A percentile compares a stretch with the other conserved stretches of the same genome.
Evolutionary conservation across 306 rosid species (phyloP).

Genomic region (Comarum palustre): DNA sequence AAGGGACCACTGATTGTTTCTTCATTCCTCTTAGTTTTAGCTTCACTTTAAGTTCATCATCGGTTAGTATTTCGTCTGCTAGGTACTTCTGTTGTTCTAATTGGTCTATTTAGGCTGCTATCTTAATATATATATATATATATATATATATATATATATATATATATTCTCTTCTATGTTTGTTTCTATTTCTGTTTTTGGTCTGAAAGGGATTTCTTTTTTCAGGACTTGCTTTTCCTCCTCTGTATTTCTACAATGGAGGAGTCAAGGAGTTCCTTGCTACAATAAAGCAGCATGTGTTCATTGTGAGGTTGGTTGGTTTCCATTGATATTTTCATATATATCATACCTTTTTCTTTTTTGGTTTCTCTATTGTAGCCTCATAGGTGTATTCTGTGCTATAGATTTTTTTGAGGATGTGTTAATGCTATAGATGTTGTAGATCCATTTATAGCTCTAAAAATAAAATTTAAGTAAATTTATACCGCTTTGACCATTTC

Average conservation of each 20-base stretch:
- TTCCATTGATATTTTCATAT: neutral
- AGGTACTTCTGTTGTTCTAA: neutral
- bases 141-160: neutral
- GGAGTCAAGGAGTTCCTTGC: conserved; percentile 98
- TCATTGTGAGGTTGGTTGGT: conserved; percentile 76
- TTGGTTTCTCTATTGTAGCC: neutral
- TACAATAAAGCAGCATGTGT: conserved; percentile 83
- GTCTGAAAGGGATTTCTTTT: conserved; percentile 16
- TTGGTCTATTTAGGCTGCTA: conserved; percentile 1
- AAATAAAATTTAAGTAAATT: neutral
- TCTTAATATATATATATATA: neutral
- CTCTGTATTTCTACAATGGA: conserved; percentile 92
- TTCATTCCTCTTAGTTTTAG: neutral
- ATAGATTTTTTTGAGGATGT: neutral
- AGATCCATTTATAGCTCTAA: neutral
- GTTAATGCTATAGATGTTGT: neutral
- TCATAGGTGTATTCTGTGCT: neutral
- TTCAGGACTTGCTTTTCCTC: conserved; percentile 94
- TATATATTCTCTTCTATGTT: neutral
- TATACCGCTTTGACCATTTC: too few species aligned
- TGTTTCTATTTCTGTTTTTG: conserved; percentile 22
- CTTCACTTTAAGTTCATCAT: neutral
- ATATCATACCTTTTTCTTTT: neutral
- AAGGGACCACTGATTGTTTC: neutral
- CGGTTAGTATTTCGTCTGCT: neutral